Percentiles rank a stretch among this genome's conserved stretches.
phyloP scores from a whole-genome alignment of 179 eudicot species.

The Corrigiola litoralis region DNA sequence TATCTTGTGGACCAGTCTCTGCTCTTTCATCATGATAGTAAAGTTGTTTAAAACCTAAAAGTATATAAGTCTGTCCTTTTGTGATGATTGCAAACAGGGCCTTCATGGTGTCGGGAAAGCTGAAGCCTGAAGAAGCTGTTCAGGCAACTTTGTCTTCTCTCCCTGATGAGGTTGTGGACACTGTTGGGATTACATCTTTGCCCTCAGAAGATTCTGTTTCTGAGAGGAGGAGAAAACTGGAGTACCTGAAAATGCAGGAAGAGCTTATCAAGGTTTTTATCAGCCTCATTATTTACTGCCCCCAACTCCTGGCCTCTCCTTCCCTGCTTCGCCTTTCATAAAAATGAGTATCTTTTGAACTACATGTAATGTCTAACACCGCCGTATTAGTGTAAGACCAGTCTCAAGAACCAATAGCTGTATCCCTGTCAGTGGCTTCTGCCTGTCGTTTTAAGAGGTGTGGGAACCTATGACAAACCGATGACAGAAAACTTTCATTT shows the following conservation, averaged over 20 bases:
- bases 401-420: background rate
- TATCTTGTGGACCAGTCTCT: background rate
- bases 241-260: slow-evolving; percentile 88
- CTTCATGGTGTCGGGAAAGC: slow-evolving; percentile 67
- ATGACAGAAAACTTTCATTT: too few species aligned
- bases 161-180: slow-evolving; percentile 93
- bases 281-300: too few species aligned
- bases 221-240: slow-evolving; percentile 83
- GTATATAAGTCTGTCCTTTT: background rate
- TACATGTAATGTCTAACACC: background rate
- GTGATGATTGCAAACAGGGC: slow-evolving; percentile 46
- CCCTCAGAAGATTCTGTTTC: slow-evolving; percentile 91
- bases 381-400: background rate
- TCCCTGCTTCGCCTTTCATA: background rate
- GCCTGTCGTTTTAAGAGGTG: background rate
- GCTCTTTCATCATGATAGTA: background rate
- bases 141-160: slow-evolving; percentile 86
- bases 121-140: slow-evolving; percentile 82
- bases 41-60: background rate
- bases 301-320: background rate
- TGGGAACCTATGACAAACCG: too few species aligned
- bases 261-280: slow-evolving; percentile 77
- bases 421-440: background rate
- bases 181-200: slow-evolving; percentile 74
- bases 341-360: background rate